Base-by-base conservation (phyloP, 768 basidiomycete genomes). In the Tricholoma sp. region DNA sequence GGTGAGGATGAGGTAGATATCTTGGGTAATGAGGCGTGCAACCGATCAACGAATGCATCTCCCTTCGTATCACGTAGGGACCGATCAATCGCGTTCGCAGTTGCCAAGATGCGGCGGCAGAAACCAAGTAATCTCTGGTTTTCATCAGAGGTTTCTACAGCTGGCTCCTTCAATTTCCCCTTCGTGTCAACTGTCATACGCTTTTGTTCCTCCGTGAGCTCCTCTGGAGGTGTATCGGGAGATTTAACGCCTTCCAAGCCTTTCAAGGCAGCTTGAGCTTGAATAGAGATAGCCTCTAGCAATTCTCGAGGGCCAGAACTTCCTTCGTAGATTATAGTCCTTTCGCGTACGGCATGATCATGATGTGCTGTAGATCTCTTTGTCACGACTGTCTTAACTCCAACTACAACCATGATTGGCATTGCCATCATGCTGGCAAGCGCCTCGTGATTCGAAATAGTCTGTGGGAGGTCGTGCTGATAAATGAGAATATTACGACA, bases 341-440 rank as follows among this genome's bases (percentile, higher is more conserved):
- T 85, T 68, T 94, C 93, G 29, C 92, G 83, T 57, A 86, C 81
- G 7, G 79, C 75, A 14, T 79, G 71, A 59, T 74, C 76, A 49
- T 74, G 70, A 52, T 72, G 76, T 4, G 72, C 65, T 19, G 74
- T 65, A 6, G 72, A 67, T 63, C 78, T 82, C 75, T 82, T 85
- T n/a, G 82, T 74, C 3, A 76, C 75, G n/a, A 84, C 74, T 5
- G 79, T 74, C 67, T 88, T 88, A 52, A 84, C 79, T 18, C 87
- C 87, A 4, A 80, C 76, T 18, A 84, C 82, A n/a, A 85, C 84
- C 93, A 94, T 94, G 67, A 91, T 92, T 5, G 94, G 93, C 92
- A 95, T 96, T 1, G 91, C 93, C 84, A 96, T 91, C 89, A 95
- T 94, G 59, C 89, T 91, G 14, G 92, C 92, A 39, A 97, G 73